Conservation (phyloP, 2,329 filamentous ascomycete genomes). For the Talaromyces sp. region DNA sequence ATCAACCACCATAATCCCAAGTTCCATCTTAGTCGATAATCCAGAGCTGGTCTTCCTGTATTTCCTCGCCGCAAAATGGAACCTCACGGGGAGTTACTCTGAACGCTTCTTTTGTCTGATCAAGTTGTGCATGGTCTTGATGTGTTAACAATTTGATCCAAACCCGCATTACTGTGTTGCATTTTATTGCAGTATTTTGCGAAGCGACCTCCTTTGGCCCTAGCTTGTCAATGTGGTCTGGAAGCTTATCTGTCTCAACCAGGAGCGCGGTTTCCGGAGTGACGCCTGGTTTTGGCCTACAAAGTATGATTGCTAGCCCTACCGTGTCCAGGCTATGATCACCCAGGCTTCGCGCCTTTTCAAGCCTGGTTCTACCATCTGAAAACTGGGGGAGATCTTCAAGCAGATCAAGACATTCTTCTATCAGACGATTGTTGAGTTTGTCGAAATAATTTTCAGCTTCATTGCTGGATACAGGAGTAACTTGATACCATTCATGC, state of each 20-base stretch:
- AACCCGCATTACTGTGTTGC: neutral
- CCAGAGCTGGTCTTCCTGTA: neutral
- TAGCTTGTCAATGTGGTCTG: neutral
- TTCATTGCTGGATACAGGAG: neutral
- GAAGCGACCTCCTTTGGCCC: neutral
- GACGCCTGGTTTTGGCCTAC: neutral
- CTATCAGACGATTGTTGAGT: neutral
- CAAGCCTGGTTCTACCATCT: neutral
- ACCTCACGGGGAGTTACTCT: neutral
- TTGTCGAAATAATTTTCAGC: neutral
- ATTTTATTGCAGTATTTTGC: neutral
- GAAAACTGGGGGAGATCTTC: neutral
- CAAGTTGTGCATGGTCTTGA: neutral
- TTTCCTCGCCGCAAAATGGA: neutral
- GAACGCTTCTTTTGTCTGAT: neutral
- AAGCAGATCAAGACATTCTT: neutral
- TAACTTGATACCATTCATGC: neutral
- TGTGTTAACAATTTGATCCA: neutral
- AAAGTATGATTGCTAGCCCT: neutral
- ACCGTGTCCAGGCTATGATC: neutral
- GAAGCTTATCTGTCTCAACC: neutral
- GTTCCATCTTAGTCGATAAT: neutral
- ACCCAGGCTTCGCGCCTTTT: neutral
- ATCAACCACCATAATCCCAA: neutral
- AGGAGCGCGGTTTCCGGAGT: neutral